phyloP scores from a whole-genome alignment of 1,284 basidiomycete genomes.

The Microbotryomycetes sp. region DNA sequence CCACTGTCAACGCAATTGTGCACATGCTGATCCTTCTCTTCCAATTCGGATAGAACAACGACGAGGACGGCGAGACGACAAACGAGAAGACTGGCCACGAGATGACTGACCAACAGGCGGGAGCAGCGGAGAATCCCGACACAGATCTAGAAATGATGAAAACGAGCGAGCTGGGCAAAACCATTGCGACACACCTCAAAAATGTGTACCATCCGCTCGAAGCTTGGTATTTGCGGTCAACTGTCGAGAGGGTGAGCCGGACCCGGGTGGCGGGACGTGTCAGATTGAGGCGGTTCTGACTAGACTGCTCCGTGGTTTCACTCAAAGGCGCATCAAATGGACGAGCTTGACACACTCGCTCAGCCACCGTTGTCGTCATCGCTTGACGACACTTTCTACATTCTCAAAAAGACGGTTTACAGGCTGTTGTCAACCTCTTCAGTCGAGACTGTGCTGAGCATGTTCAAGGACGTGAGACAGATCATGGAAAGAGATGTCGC shows the following conservation, averaged over 20 bases:
- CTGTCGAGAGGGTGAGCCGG: slow-evolving; percentile 68
- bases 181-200: slow-evolving; percentile 63
- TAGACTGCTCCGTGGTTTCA: slow-evolving; percentile 46
- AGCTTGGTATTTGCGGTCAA: slow-evolving; percentile 81
- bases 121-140: slow-evolving; percentile 28
- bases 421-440: slow-evolving; percentile 63
- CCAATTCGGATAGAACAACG: slow-evolving; percentile 5
- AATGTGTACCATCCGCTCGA: slow-evolving; percentile 84
- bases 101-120: neutral
- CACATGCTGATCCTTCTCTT: neutral
- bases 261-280: neutral
- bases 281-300: slow-evolving; percentile 54
- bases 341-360: slow-evolving; percentile 55
- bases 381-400: slow-evolving; percentile 90
- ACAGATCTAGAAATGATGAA: slow-evolving; percentile 47
- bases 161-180: slow-evolving; percentile 49
- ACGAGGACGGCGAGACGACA: slow-evolving; percentile 30
- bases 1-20: slow-evolving; percentile 1
- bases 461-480: slow-evolving; percentile 58
- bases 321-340: slow-evolving; percentile 49
- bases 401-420: slow-evolving; percentile 72
- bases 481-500: slow-evolving; percentile 75
- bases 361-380: slow-evolving; percentile 57
- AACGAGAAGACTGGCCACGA: neutral
- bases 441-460: slow-evolving; percentile 53